A percentile compares a stretch with the other conserved stretches of the same genome.
Evolutionary conservation across 495 filamentous ascomycete species (phyloP).

Genomic region (Aspergillus ellipticus): DNA sequence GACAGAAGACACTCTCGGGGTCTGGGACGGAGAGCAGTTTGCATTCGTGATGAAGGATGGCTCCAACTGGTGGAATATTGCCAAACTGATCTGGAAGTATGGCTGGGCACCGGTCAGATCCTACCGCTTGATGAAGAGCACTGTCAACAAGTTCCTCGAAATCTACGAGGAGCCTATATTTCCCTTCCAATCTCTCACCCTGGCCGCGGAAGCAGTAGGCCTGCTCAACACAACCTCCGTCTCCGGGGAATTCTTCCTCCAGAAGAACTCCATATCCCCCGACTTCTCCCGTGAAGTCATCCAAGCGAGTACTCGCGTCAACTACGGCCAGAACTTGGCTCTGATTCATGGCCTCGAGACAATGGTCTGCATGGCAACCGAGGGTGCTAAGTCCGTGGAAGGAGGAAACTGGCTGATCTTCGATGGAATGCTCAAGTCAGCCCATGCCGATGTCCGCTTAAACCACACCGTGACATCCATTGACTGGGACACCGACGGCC

Average conservation of each 20-base stretch:
- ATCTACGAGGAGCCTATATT: constrained; percentile 81
- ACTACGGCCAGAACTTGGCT: constrained; percentile 86
- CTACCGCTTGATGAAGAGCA: constrained; percentile 65
- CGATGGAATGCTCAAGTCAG: constrained; percentile 65
- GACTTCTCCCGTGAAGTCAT: constrained; percentile 78
- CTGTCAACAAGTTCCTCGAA: constrained; percentile 68
- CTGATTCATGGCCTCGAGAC: constrained; percentile 86
- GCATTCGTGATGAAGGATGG: constrained; percentile 60
- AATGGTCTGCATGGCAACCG: constrained; percentile 91
- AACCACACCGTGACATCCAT: constrained; percentile 68
- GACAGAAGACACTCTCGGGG: constrained; percentile 53
- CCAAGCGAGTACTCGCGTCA: constrained; percentile 89
- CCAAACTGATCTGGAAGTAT: constrained; percentile 81
- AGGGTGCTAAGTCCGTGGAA: constrained; percentile 72
- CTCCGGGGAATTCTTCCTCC: constrained; percentile 69
- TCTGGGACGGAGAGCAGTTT: constrained; percentile 81
- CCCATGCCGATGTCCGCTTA: constrained; percentile 57
- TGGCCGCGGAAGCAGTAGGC: constrained; percentile 59
- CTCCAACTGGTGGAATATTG: constrained; percentile 73
- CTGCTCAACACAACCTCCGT: constrained; percentile 59
- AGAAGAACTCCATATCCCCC: constrained; percentile 60
- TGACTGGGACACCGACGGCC: constrained; percentile 40
- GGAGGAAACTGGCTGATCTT: constrained; percentile 98
- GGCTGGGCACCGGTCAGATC: constrained; percentile 73
- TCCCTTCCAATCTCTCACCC: constrained; percentile 73